These are phyloP conservation scores for Apiospora koreana DNA, from an alignment of 2,329 filamentous ascomycete species.

Conservation along the genomic window DNA sequence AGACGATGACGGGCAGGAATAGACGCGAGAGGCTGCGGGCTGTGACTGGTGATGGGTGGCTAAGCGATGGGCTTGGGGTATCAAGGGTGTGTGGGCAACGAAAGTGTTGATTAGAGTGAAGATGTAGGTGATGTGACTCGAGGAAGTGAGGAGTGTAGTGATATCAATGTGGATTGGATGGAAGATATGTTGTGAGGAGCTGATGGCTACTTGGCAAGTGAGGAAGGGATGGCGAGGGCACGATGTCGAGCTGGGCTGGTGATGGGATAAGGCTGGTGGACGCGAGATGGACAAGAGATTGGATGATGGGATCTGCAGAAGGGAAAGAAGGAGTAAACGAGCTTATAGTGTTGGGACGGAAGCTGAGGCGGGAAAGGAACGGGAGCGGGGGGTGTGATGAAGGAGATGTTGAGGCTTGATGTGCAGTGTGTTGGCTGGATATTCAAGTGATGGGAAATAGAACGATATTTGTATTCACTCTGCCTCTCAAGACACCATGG, in stretches of 20 bases:
- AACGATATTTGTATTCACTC: not conserved
- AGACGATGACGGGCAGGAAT: not conserved
- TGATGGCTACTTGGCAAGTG: not conserved
- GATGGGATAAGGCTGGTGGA: not conserved
- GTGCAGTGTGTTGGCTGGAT: not conserved
- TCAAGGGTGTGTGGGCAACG: not conserved
- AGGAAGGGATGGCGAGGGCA: not conserved
- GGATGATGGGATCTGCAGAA: not conserved
- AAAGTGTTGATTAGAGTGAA: not conserved
- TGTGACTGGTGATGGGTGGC: not conserved
- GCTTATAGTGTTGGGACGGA: not conserved
- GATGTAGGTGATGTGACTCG: not conserved
- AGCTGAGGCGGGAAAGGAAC: not conserved
- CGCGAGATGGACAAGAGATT: not conserved
- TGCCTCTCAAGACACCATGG: not conserved
- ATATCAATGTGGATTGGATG: not conserved
- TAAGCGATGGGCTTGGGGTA: not conserved
- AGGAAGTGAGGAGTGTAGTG: not conserved
- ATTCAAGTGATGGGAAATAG: not conserved
- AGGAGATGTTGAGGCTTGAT: not conserved
- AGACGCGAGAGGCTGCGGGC: not conserved
- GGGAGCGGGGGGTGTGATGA: not conserved
- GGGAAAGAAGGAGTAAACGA: not conserved
- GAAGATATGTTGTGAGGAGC: not conserved
- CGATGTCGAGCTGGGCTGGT: not conserved